Conservation (phyloP, 1,284 basidiomycete species). For the Apiotrichum siamense region DNA sequence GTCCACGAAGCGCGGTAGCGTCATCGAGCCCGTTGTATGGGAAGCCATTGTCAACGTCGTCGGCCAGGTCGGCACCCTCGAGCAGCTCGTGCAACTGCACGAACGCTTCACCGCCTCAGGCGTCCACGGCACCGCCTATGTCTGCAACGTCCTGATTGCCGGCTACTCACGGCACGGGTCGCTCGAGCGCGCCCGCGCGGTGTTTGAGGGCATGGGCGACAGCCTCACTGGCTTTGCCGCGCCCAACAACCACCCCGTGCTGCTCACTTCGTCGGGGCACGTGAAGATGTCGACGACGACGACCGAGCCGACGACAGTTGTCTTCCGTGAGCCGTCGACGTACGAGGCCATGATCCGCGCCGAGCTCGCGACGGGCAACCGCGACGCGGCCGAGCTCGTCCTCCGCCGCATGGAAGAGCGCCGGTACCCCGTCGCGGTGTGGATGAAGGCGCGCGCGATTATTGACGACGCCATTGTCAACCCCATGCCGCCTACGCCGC, state of each 20-base stretch:
- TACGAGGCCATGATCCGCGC: constrained; percentile 88
- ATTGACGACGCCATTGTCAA: constrained; percentile 23
- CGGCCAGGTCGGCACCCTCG: constrained; percentile 69
- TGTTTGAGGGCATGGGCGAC: constrained; percentile 87
- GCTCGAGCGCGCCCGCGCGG: constrained; percentile 61
- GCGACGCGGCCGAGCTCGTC: constrained; percentile 56
- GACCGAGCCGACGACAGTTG: constrained; percentile 43
- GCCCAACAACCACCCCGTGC: constrained; percentile 74
- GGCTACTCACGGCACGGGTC: constrained; percentile 71
- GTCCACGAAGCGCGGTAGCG: constrained; percentile 24
- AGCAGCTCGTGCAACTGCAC: constrained; percentile 69
- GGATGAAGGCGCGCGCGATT: constrained; percentile 31
- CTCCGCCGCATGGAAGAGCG: constrained; percentile 66
- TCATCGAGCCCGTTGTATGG: constrained; percentile 80
- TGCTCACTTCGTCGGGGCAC: constrained; percentile 48
- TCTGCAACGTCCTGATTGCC: constrained; percentile 87
- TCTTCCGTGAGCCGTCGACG: constrained; percentile 78
- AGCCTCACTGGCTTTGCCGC: constrained; percentile 73
- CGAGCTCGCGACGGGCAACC: constrained; percentile 73
- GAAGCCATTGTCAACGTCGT: constrained; percentile 87
- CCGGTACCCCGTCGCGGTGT: constrained; percentile 43
- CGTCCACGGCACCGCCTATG: constrained; percentile 90
- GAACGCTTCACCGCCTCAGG: constrained; percentile 59
- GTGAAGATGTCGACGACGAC: constrained; percentile 49
- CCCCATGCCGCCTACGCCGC: not conserved